Base-by-base conservation (phyloP, 139 green algal species). In the Chlamydomonas asymmetrica region DNA sequence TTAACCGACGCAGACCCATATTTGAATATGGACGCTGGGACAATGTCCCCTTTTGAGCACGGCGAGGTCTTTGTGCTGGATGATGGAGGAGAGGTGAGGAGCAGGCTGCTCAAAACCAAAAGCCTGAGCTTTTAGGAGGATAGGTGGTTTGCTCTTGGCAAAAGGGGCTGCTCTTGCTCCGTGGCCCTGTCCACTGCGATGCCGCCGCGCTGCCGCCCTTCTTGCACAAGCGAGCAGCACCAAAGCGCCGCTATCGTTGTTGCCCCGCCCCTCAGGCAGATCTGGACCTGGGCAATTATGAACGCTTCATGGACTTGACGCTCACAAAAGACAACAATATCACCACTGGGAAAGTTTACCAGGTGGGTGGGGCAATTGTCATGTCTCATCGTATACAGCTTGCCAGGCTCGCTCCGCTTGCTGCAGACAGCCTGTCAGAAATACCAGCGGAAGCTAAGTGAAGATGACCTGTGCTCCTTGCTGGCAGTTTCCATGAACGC, bases 21-120 rank as follows among this genome's bases (percentile, higher is more conserved):
- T 75, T 82, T 99, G n/a, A 99, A 99, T 89, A 94, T 91, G 37
- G 97, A 99, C 84, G 97, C 97, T 39, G 97, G 97, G 31, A 99
- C 97, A 5, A 99, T 99, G 97, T 98, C 94, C 2, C 97, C 97
- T 2, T 99, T 99, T 82, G 97, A 99, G 88, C 97, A 99, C 76
- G 97, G 97, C 37, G 96, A 99, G 81, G 96, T 99, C 54, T 99
- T 98, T 80, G 96, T 99, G 50, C 87, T 99, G 39, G 96, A 99
- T 76, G 96, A 99, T 67, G 96, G 96, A 43, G 96, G 96, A 62
- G 96, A 99, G 91, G 93, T 94, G 74, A 35, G 79, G 3, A 37
- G 20, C 60, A 25, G 62, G 73, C 73, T 41, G 73, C 72, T 52
- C n/a, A n/a, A n/a, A n/a, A n/a, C n/a, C n/a, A n/a, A n/a, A n/a